Evolutionary conservation across 768 basidiomycete genomes (phyloP).

Genomic region (Daedaleopsis nitida): DNA sequence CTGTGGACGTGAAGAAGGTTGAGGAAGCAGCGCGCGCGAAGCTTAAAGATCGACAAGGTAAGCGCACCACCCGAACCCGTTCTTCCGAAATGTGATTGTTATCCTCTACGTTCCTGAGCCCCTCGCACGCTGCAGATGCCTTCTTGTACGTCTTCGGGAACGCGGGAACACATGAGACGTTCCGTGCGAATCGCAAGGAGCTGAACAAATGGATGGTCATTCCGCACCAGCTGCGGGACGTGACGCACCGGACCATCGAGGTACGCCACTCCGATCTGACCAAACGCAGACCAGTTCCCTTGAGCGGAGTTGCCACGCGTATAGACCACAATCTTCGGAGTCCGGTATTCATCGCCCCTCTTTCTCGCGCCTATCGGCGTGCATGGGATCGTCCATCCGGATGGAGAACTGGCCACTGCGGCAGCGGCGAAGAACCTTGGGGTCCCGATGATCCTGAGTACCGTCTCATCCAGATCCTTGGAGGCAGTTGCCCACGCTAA

Average conservation of each 20-base stretch:
- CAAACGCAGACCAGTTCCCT: too few species aligned
- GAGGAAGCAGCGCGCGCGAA: slow-evolving; percentile 64
- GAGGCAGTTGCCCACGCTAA: slow-evolving; percentile 77
- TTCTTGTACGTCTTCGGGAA: slow-evolving; percentile 78
- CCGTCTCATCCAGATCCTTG: slow-evolving; percentile 68
- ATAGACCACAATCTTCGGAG: too few species aligned
- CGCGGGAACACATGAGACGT: slow-evolving; percentile 70
- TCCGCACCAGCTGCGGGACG: too few species aligned
- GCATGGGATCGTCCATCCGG: too few species aligned
- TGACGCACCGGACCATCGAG: too few species aligned
- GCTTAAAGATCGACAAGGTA: slow-evolving; percentile 56
- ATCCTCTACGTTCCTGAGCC: not conserved
- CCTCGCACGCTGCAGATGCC: slow-evolving; percentile 42
- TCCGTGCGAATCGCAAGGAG: slow-evolving; percentile 61
- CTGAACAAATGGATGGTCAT: slow-evolving; percentile 72
- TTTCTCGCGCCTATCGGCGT: slow-evolving; percentile 73
- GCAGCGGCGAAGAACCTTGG: slow-evolving; percentile 58
- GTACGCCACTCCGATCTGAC: too few species aligned
- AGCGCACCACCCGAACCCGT: not conserved
- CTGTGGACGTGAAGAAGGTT: slow-evolving; percentile 61
- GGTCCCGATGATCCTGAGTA: slow-evolving; percentile 77
- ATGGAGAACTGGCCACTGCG: too few species aligned
- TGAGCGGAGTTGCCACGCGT: too few species aligned
- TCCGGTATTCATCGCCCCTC: slow-evolving; percentile 59
- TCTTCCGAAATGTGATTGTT: too few species aligned